Evolutionary conservation across 345 rosid genomes (phyloP).

Genomic region (Pugionium cornutum): DNA sequence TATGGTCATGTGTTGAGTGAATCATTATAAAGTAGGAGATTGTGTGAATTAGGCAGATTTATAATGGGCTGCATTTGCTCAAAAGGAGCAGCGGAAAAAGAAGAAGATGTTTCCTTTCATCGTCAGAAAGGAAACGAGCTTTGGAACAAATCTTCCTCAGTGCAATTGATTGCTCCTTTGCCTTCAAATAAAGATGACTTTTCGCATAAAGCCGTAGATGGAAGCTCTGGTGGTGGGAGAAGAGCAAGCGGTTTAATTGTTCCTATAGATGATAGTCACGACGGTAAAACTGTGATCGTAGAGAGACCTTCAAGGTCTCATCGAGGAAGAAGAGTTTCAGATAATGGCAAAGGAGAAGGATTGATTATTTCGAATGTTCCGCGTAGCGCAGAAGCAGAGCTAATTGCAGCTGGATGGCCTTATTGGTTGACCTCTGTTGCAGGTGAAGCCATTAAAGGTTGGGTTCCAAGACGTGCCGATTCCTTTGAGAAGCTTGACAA

Average conservation of each 20-base stretch:
- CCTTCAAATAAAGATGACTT: slow-evolving; percentile 50
- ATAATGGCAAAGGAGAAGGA: slow-evolving; percentile 37
- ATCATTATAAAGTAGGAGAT: slow-evolving; percentile 22
- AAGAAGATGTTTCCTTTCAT: slow-evolving; percentile 27
- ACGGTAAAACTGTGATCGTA: slow-evolving; percentile 33
- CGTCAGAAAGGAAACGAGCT: slow-evolving; percentile 41
- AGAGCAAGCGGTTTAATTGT: slow-evolving; percentile 38
- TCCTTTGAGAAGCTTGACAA: slow-evolving; percentile 83
- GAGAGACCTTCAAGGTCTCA: slow-evolving; percentile 45
- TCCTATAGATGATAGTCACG: slow-evolving; percentile 42
- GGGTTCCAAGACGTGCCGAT: slow-evolving; percentile 74
- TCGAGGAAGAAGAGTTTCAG: slow-evolving; percentile 50
- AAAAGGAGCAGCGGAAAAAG: slow-evolving; percentile 58
- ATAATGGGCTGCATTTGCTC: slow-evolving; percentile 94
- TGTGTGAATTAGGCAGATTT: slow-evolving; percentile 18
- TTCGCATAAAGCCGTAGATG: slow-evolving; percentile 27
- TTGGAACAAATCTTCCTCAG: slow-evolving; percentile 46
- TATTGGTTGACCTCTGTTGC: slow-evolving; percentile 85
- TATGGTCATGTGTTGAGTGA: slow-evolving; percentile 16
- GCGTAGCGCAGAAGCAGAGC: slow-evolving; percentile 52
- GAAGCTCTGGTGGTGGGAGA: slow-evolving; percentile 36
- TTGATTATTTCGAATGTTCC: slow-evolving; percentile 43
- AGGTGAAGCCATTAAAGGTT: slow-evolving; percentile 79
- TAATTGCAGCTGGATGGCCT: slow-evolving; percentile 81
- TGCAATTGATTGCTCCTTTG: slow-evolving; percentile 61